Evolutionary conservation across 139 green algal genomes (phyloP).

Genomic region (Zygnema cylindricum): DNA sequence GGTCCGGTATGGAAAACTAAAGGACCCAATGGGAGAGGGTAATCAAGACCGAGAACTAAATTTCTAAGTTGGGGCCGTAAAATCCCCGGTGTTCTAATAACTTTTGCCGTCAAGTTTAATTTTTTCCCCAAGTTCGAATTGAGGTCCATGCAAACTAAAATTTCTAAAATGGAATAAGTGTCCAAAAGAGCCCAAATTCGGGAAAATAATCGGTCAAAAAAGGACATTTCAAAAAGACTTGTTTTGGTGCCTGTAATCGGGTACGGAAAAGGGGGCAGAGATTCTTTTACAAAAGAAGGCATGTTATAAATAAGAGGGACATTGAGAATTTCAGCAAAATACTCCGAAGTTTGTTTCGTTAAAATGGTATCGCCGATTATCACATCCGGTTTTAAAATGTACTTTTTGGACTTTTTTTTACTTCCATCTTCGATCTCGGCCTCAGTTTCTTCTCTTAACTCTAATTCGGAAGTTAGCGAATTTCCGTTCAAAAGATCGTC

Average conservation of each 20-base stretch:
- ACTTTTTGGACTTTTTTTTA: not conserved
- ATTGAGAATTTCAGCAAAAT: not conserved
- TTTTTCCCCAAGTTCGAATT: not conserved
- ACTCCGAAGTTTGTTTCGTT: not conserved
- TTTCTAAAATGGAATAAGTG: not conserved
- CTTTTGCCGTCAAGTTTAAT: not conserved
- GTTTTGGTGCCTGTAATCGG: not conserved
- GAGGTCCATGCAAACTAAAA: not conserved
- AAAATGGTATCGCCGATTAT: not conserved
- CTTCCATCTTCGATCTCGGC: not conserved
- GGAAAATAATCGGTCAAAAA: not conserved
- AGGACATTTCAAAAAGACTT: conserved; percentile 18
- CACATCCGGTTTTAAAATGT: not conserved
- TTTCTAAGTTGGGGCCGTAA: not conserved
- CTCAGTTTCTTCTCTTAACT: not conserved
- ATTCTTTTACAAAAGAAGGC: not conserved
- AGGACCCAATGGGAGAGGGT: not conserved
- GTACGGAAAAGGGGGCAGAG: not conserved
- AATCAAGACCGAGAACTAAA: not conserved
- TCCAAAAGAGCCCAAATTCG: not conserved
- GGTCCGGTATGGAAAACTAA: not conserved
- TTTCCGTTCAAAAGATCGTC: not conserved
- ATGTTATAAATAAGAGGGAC: conserved; percentile 3
- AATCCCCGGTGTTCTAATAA: not conserved
- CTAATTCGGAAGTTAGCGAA: not conserved